Evolutionary conservation across 2,329 filamentous ascomycete species (phyloP).

Genomic region (Neonectria coccinea): DNA sequence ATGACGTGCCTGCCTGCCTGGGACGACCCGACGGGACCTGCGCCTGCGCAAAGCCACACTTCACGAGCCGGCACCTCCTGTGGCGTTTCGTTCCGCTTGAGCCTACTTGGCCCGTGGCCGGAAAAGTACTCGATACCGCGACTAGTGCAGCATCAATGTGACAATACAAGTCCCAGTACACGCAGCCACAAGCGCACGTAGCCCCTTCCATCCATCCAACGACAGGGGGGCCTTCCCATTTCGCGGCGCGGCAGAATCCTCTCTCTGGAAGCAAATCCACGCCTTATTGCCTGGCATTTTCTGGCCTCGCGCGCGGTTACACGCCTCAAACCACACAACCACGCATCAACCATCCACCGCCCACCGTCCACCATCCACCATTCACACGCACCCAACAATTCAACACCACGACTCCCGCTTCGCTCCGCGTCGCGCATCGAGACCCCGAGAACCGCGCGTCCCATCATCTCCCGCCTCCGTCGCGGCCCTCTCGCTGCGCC

Average conservation of each 20-base stretch:
- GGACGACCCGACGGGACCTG: not conserved
- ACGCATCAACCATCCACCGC: constrained; percentile 27
- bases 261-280: constrained; percentile 37
- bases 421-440: constrained; percentile 35
- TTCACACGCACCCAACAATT: constrained; percentile 30
- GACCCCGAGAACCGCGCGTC: constrained; percentile 24
- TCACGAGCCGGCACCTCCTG: not conserved
- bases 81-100: not conserved
- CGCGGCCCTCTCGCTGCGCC: constrained; percentile 54
- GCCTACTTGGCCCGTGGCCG: not conserved
- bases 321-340: constrained; percentile 28
- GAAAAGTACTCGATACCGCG: constrained; percentile 8
- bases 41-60: not conserved
- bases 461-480: constrained; percentile 45
- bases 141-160: not conserved
- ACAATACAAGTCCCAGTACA: constrained; percentile 33
- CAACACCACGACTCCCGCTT: constrained; percentile 21
- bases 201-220: constrained; percentile 24
- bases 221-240: constrained; percentile 38
- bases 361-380: constrained; percentile 28
- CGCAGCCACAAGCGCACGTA: not conserved
- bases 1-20: not conserved
- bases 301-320: constrained; percentile 34
- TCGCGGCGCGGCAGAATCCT: constrained; percentile 45
- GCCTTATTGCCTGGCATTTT: constrained; percentile 31